Percentiles rank a stretch among this genome's conserved stretches.
phyloP scores from a whole-genome alignment of 2,329 filamentous ascomycete species.

The Cryphonectria parasitica region DNA sequence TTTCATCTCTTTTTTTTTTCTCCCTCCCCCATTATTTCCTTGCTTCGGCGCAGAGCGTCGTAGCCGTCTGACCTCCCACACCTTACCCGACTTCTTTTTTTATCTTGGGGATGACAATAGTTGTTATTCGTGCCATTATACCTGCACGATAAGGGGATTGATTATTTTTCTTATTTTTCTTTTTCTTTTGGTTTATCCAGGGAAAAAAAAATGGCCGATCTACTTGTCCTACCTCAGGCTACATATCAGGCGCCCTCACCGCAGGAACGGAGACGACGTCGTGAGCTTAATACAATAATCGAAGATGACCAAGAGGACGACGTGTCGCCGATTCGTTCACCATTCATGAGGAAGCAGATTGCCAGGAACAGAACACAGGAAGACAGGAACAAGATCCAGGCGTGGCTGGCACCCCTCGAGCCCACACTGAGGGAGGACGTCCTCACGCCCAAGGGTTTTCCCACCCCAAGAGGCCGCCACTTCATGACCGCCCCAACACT shows the following conservation, averaged over 20 bases:
- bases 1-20: constrained; percentile 34
- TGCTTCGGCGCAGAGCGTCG: constrained; percentile 40
- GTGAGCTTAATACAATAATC: constrained; percentile 68
- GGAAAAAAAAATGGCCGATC: constrained; percentile 51
- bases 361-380: constrained; percentile 32
- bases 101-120: constrained; percentile 33
- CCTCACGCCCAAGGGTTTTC: constrained; percentile 60
- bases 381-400: constrained; percentile 53
- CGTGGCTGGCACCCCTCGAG: constrained; percentile 63
- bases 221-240: constrained; percentile 44
- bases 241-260: constrained; percentile 49
- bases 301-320: constrained; percentile 55
- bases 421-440: constrained; percentile 22
- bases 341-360: constrained; percentile 35
- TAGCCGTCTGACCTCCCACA: constrained; percentile 29
- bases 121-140: constrained; percentile 23
- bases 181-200: background rate
- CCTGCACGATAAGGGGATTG: constrained; percentile 32
- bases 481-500: constrained; percentile 66
- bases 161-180: constrained; percentile 28
- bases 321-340: constrained; percentile 32
- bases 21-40: constrained; percentile 20
- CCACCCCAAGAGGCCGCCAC: constrained; percentile 70
- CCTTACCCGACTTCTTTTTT: constrained; percentile 35
- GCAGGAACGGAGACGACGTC: constrained; percentile 59